Percentiles rank a stretch among this genome's conserved stretches.
phyloP scores from a whole-genome alignment of 352 stramenopile species.

The Phytophthora tubulina region DNA sequence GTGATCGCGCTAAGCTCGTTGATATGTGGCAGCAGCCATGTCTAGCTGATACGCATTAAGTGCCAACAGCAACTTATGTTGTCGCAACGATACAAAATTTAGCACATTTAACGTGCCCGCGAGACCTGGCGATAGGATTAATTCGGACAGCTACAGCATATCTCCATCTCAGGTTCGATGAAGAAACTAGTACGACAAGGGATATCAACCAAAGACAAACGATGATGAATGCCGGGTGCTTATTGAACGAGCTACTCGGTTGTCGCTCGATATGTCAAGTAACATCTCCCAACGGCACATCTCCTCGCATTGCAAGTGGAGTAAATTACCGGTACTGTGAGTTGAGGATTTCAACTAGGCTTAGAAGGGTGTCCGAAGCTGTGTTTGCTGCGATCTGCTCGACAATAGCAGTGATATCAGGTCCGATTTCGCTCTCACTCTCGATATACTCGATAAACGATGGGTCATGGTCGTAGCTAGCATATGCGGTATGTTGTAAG shows the following conservation, averaged over 20 bases:
- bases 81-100: not conserved
- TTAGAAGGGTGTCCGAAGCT: not conserved
- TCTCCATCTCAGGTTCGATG: not conserved
- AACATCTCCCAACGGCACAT: too few relatives aligned
- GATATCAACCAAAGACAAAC: not conserved
- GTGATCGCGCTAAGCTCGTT: not conserved
- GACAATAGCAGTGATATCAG: not conserved
- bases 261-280: not conserved
- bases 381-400: not conserved
- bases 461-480: not conserved
- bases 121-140: not conserved
- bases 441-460: not conserved
- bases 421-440: not conserved
- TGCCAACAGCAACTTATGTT: not conserved
- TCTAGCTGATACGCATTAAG: not conserved
- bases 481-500: not conserved
- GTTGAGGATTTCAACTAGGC: too few relatives aligned
- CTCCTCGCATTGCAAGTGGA: too few relatives aligned
- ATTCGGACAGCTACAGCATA: not conserved
- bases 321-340: too few relatives aligned
- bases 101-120: not conserved
- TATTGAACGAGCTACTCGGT: not conserved
- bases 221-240: not conserved
- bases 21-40: not conserved
- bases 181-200: not conserved